Evolutionary conservation across 108 stramenopile genomes (phyloP).

Genomic region (Seminavis robusta): DNA sequence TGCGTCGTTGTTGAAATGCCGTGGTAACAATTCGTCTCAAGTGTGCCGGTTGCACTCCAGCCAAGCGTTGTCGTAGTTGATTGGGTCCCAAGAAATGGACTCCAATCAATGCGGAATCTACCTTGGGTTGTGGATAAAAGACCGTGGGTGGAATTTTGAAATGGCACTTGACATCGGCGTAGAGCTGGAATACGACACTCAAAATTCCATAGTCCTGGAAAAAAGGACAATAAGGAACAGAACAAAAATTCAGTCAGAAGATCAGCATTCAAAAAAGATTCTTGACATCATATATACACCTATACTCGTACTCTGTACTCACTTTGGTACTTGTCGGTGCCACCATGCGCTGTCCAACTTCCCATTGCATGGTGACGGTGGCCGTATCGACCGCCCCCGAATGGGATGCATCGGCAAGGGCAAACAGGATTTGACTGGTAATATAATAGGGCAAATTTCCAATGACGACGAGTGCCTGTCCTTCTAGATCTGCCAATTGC

Average conservation of each 20-base stretch:
- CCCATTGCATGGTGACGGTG: conserved; percentile 98
- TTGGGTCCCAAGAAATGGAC: conserved; percentile 83
- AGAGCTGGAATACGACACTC: conserved; percentile 93
- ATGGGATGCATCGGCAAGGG: conserved; percentile 90
- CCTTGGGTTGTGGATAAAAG: conserved; percentile 97
- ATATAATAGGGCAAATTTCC: conserved; percentile 98
- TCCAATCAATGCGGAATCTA: conserved; percentile 90
- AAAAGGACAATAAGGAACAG: neutral
- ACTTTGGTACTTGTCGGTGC: conserved; percentile 65
- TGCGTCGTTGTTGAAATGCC: conserved; percentile 93
- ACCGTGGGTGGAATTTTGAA: conserved; percentile 98
- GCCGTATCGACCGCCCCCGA: conserved; percentile 78
- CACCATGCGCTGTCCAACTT: conserved; percentile 90
- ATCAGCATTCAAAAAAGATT: neutral
- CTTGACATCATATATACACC: neutral
- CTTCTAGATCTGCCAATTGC: conserved; percentile 63
- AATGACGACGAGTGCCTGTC: conserved; percentile 84
- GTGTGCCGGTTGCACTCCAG: conserved; percentile 74
- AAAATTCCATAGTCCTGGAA: conserved; percentile 93
- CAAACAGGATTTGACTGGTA: conserved; percentile 94
- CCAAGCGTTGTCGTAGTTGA: conserved; percentile 50
- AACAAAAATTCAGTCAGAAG: conserved; percentile 3
- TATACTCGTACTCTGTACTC: neutral
- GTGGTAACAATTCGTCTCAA: conserved; percentile 84
- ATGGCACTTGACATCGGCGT: conserved; percentile 74